phyloP scores from a whole-genome alignment of 805 yeast species.

The Hanseniaspora guilliermondii region DNA sequence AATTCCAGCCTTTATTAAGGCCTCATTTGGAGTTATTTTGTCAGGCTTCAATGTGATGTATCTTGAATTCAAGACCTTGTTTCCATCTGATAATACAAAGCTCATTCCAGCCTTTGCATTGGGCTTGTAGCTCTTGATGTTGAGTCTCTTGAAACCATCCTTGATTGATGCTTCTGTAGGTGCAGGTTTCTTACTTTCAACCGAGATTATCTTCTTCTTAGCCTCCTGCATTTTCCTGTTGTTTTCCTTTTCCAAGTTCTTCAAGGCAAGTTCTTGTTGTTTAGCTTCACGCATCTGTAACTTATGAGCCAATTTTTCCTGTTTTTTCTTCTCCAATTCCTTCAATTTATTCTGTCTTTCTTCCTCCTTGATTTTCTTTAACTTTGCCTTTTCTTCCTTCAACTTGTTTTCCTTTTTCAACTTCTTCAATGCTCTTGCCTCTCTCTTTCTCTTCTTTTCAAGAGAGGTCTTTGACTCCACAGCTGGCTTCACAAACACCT shows the following conservation, averaged over 20 bases:
- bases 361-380: neutral
- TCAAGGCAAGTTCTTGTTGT: neutral
- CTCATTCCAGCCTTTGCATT: neutral
- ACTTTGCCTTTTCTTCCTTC: neutral
- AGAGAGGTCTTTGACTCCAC: neutral
- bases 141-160: neutral
- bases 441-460: neutral
- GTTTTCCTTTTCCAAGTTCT: conserved; percentile 7
- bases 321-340: neutral
- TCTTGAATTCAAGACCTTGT: neutral
- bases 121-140: neutral
- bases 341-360: neutral
- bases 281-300: neutral
- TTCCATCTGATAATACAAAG: neutral
- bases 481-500: neutral
- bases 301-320: neutral
- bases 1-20: neutral
- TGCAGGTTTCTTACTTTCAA: neutral
- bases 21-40: neutral
- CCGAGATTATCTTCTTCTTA: neutral
- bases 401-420: neutral
- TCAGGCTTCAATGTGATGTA: neutral
- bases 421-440: neutral
- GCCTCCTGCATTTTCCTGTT: neutral
- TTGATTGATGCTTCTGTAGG: neutral